Evolutionary conservation across 805 yeast genomes (phyloP), one percentile per base, ranked within the genome.

Genomic region (Candida taoyuanica): DNA sequence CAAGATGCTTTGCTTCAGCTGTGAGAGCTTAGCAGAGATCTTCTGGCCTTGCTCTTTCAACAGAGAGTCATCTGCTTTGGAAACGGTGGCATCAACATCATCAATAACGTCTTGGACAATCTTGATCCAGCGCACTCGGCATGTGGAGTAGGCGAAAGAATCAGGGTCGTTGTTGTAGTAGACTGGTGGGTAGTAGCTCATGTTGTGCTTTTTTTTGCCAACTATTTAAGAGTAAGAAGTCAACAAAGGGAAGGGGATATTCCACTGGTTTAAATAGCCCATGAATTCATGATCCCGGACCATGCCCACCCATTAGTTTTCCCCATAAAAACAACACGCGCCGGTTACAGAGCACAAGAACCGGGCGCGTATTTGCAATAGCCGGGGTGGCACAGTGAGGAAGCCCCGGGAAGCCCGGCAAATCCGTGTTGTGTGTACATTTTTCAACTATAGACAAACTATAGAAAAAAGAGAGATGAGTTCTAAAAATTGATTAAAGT

Each of bases 131-230:
- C 98, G 79, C 26, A 69, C 67, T 46, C 76, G 71, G 8, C 85
- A 83, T 0, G 98, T 88, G 25, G 76, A 68, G 55, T 73, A 78
- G 8, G 95, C 98, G 59, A 93, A 93, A 3, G 96, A 85, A 41
- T 70, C 73, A 27, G 68, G 60, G 53, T 87, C 95, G 56, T 73
- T 73, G 59, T 83, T 85, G 56, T 62, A 68, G 58, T 81, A 85
- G 20, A 62, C 63, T 31, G 47, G 53, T 11, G 69, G 65, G 14
- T 57, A 39, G 18, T 16, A 19, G 25, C 42, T 11, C 37, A 39
- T 34, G 29, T 8, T 31, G 18, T 7, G 17, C 7, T 21, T 21
- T 21, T 21, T 21, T 7, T 21, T 21, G 24, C 11, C 24, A 21
- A 21, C 11, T 21, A 11, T 7, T 21, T n/a, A n/a, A n/a, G n/a